These are phyloP conservation scores for Rhizopogon roseolus DNA, from an alignment of 768 basidiomycete species.

Conservation along the genomic window DNA sequence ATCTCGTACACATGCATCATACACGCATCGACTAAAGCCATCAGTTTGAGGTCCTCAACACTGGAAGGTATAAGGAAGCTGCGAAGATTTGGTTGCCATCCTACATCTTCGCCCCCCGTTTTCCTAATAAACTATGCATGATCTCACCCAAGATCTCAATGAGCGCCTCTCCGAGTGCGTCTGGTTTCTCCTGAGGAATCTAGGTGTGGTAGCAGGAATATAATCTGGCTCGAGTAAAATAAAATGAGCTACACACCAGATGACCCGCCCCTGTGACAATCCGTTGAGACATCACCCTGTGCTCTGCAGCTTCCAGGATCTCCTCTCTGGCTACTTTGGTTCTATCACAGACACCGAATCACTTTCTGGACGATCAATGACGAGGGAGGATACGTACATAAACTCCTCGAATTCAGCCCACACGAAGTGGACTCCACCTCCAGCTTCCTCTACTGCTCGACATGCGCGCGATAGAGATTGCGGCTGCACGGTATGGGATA, in stretches of 20 bases:
- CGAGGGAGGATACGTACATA: conserved; percentile 9
- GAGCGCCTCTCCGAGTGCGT: conserved; percentile 19
- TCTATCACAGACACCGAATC: conserved; percentile 4
- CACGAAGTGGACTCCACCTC: conserved; percentile 18
- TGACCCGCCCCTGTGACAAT: conserved; percentile 24
- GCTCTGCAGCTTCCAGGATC: conserved; percentile 22
- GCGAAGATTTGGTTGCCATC: background rate
- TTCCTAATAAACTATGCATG: background rate
- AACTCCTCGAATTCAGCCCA: conserved; percentile 28
- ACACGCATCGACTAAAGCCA: no score
- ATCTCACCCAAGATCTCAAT: conserved; percentile 16
- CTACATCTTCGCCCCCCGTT: background rate
- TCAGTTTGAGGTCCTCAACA: background rate
- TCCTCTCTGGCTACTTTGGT: conserved; percentile 21
- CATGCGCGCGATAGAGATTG: conserved; percentile 17
- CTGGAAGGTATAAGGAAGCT: background rate
- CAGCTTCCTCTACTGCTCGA: conserved; percentile 6
- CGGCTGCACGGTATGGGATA: conserved; percentile 21
- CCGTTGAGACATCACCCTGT: conserved; percentile 14
- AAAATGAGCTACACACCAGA: conserved; percentile 13
- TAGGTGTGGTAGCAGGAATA: background rate
- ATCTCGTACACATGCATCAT: no score
- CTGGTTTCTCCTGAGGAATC: conserved; percentile 26
- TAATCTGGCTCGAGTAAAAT: background rate
- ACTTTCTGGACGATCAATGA: background rate